Evolutionary conservation across 1,139 yeast species (phyloP).

Genomic region (Scheffersomyces parashehatae): DNA sequence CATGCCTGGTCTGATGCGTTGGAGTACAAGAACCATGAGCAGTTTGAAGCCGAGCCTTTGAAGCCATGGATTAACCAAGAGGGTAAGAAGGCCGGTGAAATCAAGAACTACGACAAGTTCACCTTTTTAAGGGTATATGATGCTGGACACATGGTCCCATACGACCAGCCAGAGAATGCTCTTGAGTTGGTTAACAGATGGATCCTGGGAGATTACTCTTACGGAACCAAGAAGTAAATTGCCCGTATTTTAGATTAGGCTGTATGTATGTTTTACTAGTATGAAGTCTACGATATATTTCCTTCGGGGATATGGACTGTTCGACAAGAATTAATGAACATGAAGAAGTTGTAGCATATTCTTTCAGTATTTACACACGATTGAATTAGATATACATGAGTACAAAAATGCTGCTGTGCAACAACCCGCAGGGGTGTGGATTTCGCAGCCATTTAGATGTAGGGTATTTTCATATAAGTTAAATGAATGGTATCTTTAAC

Average conservation of each 20-base stretch:
- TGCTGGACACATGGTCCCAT: conserved; percentile 77
- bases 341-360: too few species aligned
- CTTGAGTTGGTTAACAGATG: conserved; percentile 79
- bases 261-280: too few species aligned
- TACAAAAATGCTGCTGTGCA: too few species aligned
- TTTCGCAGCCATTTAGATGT: too few species aligned
- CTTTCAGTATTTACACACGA: too few species aligned
- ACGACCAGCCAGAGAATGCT: conserved; percentile 74
- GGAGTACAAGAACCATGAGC: conserved; percentile 19
- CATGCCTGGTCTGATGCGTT: conserved; percentile 17
- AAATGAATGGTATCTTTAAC: too few species aligned
- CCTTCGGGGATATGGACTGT: too few species aligned
- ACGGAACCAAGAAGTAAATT: background rate
- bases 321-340: too few species aligned
- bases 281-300: too few species aligned
- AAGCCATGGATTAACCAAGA: conserved; percentile 38
- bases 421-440: too few species aligned
- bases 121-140: conserved; percentile 60
- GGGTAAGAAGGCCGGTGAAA: conserved; percentile 55
- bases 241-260: background rate
- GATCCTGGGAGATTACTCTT: conserved; percentile 53
- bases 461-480: too few species aligned
- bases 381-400: too few species aligned
- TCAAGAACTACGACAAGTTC: conserved; percentile 50
- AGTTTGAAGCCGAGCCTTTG: conserved; percentile 23